phyloP scores from a whole-genome alignment of 2,329 filamentous ascomycete genomes.

The Rutstroemia sydowiana region DNA sequence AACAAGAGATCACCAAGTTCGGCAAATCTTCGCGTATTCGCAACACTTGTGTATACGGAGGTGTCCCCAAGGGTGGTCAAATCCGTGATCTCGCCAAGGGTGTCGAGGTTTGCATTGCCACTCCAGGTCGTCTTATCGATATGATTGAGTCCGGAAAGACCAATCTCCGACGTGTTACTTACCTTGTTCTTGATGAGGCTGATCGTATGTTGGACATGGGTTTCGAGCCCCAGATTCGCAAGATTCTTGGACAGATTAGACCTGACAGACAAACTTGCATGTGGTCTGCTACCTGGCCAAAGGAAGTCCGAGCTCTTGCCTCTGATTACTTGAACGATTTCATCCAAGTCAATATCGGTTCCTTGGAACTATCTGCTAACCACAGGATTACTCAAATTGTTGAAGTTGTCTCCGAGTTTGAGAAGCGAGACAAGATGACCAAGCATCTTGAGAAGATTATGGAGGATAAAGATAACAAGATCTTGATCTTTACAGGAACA shows the following conservation, averaged over 20 bases:
- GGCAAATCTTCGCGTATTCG: constrained; percentile 78
- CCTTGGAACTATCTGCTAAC: too few species aligned
- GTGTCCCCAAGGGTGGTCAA: constrained; percentile 92
- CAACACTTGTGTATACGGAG: constrained; percentile 88
- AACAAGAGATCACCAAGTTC: constrained; percentile 91
- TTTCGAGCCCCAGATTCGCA: constrained; percentile 96
- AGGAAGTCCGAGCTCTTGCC: too few species aligned
- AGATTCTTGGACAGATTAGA: constrained; percentile 85
- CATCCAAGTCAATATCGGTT: constrained; percentile 85
- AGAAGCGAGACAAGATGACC: constrained; percentile 96
- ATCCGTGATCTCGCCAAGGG: constrained; percentile 95
- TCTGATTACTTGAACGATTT: too few species aligned
- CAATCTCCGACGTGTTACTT: constrained; percentile 81
- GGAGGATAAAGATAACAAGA: constrained; percentile 93
- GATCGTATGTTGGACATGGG: constrained; percentile 99
- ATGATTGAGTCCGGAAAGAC: too few species aligned
- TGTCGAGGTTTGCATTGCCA: constrained; percentile 91
- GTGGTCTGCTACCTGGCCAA: constrained; percentile 92
- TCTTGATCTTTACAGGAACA: constrained; percentile 85
- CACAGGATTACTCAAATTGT: constrained; percentile 94
- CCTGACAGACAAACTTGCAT: constrained; percentile 90
- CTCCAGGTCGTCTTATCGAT: constrained; percentile 92
- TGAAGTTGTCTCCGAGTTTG: constrained; percentile 87
- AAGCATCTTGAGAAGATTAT: constrained; percentile 97
- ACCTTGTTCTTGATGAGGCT: constrained; percentile 92